Evolutionary conservation across 805 yeast species (phyloP).

Genomic region (Dipodascus geniculatus): DNA sequence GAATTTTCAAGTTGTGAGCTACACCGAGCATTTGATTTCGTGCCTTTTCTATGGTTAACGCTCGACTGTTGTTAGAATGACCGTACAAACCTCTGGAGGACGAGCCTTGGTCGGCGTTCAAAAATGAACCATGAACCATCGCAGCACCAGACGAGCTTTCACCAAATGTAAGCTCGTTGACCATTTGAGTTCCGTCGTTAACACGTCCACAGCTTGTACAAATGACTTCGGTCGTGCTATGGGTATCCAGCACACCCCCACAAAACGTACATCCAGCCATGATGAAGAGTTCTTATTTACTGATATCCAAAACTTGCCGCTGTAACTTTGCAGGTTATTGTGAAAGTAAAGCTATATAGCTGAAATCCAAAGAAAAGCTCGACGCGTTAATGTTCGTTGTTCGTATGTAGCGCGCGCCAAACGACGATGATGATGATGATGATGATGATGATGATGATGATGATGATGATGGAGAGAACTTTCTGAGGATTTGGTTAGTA

Average conservation of each 20-base stretch:
- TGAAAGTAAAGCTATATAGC: too few relatives aligned
- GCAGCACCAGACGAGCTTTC: constrained; percentile 93
- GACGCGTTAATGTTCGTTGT: too few relatives aligned
- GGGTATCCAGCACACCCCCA: constrained; percentile 3
- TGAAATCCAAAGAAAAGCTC: too few relatives aligned
- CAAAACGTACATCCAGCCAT: neutral
- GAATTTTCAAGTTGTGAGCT: constrained; percentile 66
- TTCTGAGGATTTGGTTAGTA: too few relatives aligned
- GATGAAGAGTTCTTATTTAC: too few relatives aligned
- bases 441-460: too few relatives aligned
- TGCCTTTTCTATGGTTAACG: constrained; percentile 80
- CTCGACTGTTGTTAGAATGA: constrained; percentile 55
- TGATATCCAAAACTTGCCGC: too few relatives aligned
- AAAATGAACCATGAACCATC: constrained; percentile 87
- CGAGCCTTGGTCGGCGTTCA: constrained; percentile 78
- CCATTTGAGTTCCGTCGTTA: constrained; percentile 85
- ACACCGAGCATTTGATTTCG: constrained; percentile 66
- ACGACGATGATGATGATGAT: too few relatives aligned
- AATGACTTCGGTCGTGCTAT: constrained; percentile 41
- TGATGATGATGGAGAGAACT: too few relatives aligned
- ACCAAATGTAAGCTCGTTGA: constrained; percentile 88
- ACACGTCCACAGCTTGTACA: constrained; percentile 82
- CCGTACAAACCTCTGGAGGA: constrained; percentile 49
- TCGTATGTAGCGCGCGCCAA: too few relatives aligned
- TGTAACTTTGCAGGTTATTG: too few relatives aligned